Conservation (phyloP, 2,329 filamentous ascomycete species). For the Fusarium heterosporum region DNA sequence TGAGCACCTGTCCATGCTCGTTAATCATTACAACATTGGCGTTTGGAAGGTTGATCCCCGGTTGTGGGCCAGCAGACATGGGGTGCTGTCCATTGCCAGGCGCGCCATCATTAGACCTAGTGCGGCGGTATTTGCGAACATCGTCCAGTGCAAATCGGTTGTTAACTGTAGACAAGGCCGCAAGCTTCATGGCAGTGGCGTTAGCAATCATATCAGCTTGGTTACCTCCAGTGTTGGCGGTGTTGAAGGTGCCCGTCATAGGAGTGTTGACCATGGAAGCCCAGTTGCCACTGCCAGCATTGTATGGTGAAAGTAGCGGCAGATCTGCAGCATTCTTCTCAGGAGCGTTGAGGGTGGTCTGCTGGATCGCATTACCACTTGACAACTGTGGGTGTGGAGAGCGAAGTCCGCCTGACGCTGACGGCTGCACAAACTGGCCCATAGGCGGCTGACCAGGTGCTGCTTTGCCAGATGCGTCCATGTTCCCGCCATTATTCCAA, state of each 20-base stretch:
- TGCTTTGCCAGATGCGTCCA: constrained; percentile 71
- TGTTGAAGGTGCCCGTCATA: constrained; percentile 87
- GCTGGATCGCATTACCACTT: constrained; percentile 80
- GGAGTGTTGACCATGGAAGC: constrained; percentile 98
- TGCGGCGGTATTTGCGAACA: constrained; percentile 93
- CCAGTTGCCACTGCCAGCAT: constrained; percentile 89
- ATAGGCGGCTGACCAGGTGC: constrained; percentile 84
- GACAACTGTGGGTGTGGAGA: constrained; percentile 81
- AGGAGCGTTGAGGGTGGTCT: constrained; percentile 77
- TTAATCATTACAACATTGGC: constrained; percentile 94
- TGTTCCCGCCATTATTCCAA: constrained; percentile 72
- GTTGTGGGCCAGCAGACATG: constrained; percentile 73
- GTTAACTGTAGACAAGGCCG: constrained; percentile 96
- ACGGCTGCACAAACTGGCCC: constrained; percentile 93
- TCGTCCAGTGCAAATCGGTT: constrained; percentile 98
- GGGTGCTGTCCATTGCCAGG: constrained; percentile 70
- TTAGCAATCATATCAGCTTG: constrained; percentile 99
- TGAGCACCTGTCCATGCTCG: constrained; percentile 88
- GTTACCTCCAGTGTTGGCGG: constrained; percentile 63
- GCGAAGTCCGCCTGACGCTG: constrained; percentile 77
- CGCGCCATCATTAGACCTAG: constrained; percentile 83
- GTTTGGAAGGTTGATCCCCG: constrained; percentile 70
- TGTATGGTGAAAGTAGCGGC: constrained; percentile 87
- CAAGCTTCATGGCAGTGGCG: constrained; percentile 98
- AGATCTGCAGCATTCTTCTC: constrained; percentile 78